Evolutionary conservation across 108 stramenopile genomes (phyloP), one percentile per base, ranked within the genome.

Genomic region (Aurantiochytrium sp.): DNA sequence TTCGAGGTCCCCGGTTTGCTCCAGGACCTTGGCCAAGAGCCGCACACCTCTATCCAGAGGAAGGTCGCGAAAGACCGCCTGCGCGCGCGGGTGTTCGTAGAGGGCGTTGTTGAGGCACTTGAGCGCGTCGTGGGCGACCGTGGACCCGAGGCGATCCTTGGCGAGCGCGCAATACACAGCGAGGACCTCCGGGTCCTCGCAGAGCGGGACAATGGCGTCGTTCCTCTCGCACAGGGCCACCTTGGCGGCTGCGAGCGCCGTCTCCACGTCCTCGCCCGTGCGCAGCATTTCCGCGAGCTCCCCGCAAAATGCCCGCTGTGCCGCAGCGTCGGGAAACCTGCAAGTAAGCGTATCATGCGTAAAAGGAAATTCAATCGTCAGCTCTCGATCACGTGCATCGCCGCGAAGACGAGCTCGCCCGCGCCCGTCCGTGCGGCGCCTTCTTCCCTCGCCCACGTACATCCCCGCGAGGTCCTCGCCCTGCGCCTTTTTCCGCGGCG

Each of bases 51-150:
- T 6, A 39, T 37, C 73, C 0, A 27, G n/a, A 12, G 12, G 1
- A 6, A 81, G 15, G 10, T 15, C 15, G 17, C 39, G 30, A n/a
- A 81, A 81, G 21, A 24, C 45, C 17, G 6, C 19, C 32, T 81
- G 73, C 6, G 39, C 45, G 12, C 6, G 27, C 1, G 42, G 2
- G 12, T 48, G 12, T 1, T 81, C 73, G 32, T 39, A 81, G 10
- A 81, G 17, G 6, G 45, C 73, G 24, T 81, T 81, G 45, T 81
- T 81, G 2, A 81, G 73, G 3, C 73, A 81, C 73, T 81, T 81
- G 21, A 48, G 30, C 27, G 73, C 73, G 27, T 81, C 73, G 45
- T 81, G 42, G 27, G 42, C 36, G 24, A 24, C n/a, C 12, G 12
- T 48, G 39, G 39, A 41, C 42, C 45, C 42, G 42, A 81, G 45